These are phyloP conservation scores for Melastoma candidum DNA, from an alignment of 441 rosid species.

Conservation along the genomic window DNA sequence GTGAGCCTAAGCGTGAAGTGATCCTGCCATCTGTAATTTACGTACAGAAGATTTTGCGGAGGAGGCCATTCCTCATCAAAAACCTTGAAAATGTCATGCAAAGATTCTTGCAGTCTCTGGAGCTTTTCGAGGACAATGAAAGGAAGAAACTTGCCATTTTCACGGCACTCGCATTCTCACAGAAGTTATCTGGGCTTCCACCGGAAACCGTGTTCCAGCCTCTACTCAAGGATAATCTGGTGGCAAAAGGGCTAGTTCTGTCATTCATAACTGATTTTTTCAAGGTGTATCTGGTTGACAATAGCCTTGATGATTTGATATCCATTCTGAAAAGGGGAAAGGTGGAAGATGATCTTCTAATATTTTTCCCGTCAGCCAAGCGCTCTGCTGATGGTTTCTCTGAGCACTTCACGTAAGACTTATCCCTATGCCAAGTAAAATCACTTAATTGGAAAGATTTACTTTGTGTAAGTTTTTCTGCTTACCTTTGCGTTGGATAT, in stretches of 20 bases:
- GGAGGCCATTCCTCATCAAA: conserved; percentile 92
- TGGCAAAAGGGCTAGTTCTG: conserved; percentile 97
- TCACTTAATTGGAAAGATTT: not conserved
- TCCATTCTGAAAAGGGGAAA: conserved; percentile 87
- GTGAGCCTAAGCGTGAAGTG: conserved; percentile 78
- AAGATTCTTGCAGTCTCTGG: conserved; percentile 90
- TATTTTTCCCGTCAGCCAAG: conserved; percentile 76
- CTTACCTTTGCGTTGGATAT: not conserved
- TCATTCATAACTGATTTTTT: conserved; percentile 89
- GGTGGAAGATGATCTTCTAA: conserved; percentile 85
- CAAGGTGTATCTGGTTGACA: conserved; percentile 89
- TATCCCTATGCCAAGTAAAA: conserved; percentile 8
- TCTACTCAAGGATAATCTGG: conserved; percentile 92
- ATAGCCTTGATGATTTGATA: conserved; percentile 91
- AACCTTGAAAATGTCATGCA: conserved; percentile 94
- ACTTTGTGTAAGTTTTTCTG: not conserved
- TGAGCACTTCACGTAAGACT: conserved; percentile 89
- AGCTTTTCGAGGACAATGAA: conserved; percentile 94
- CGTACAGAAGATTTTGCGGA: conserved; percentile 75
- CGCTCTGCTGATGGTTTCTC: conserved; percentile 83
- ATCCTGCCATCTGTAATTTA: conserved; percentile 83
- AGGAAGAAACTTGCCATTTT: conserved; percentile 97
- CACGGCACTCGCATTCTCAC: conserved; percentile 96
- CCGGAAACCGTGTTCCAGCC: conserved; percentile 98
- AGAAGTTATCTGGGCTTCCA: conserved; percentile 93